Evolutionary conservation across 768 basidiomycete genomes (phyloP).

Genomic region (Clitopilus hobsonii): DNA sequence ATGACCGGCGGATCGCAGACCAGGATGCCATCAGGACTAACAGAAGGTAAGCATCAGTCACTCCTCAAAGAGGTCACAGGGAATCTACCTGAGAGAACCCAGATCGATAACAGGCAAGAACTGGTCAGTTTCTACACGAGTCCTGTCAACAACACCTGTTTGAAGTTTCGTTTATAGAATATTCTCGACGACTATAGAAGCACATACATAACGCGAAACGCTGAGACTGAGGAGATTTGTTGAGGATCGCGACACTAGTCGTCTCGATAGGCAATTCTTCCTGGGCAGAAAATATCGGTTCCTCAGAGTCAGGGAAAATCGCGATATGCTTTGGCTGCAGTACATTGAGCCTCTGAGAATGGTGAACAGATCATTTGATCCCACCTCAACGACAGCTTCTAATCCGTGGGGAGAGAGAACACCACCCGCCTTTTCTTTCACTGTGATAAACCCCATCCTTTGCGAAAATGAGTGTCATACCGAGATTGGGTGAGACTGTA

Average conservation of each 20-base stretch:
- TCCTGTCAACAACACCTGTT: background rate
- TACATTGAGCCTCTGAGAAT: background rate
- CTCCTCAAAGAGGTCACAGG: background rate
- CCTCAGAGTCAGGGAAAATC: background rate
- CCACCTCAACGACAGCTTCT: background rate
- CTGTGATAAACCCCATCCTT: background rate
- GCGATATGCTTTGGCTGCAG: background rate
- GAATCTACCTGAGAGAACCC: background rate
- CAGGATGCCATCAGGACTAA: constrained; percentile 4
- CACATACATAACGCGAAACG: background rate
- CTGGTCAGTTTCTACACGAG: constrained; percentile 4
- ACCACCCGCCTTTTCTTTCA: background rate
- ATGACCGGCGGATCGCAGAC: constrained; percentile 5
- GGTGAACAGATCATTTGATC: background rate
- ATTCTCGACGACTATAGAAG: background rate
- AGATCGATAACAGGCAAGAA: constrained; percentile 5
- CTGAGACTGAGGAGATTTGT: background rate
- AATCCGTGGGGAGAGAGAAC: background rate
- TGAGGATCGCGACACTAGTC: background rate
- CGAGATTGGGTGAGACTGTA: background rate
- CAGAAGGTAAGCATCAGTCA: background rate
- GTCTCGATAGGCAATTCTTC: background rate
- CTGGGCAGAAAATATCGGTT: background rate
- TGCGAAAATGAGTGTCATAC: background rate
- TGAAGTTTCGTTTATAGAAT: background rate